Evolutionary conservation across 805 yeast genomes (phyloP), one percentile per base, ranked within the genome.

Genomic region (Ogataea nakhonphanomensis): DNA sequence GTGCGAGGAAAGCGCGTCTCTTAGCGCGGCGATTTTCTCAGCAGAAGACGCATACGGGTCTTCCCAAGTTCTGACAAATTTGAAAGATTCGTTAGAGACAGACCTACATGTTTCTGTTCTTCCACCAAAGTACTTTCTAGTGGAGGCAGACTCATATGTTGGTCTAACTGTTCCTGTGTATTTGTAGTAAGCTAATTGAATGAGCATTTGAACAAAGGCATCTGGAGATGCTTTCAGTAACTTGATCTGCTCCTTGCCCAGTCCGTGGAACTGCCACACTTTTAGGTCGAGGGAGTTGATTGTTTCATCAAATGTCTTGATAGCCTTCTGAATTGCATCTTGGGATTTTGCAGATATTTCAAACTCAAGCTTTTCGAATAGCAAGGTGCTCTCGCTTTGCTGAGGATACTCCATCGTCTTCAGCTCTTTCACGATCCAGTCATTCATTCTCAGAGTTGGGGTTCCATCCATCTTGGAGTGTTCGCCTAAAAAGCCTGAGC

Each of bases 391-490:
- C n/a, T 8, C 56, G 52, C 41, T 17, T 31, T 51, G 49, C 33
- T 49, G 51, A 2, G 37, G 35, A 11, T 41, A 10, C 2, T 35
- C 20, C 46, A 51, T 40, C 12, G 53, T 76, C 66, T 56, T 76
- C 60, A 90, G 64, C 51, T 78, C 74, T 38, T 71, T 71, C 48
- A 79, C 71, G 28, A 91, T 71, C 57, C 71, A 80, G 65, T 88
- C 88, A 63, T 91, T 91, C 67, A 91, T 68, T 49, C 88, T 80
- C 56, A 87, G 78, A 23, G 96, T 91, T 58, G 97, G 95, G 8
- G 96, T 87, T 47, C 98, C 99, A 64, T 91, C 99, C 98, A 91
- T 91, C 70, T 79, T 84, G 15, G 97, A 88, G 70, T 91, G 99
- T 69, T 91, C 99, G 47, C 95, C 97, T 58, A 89, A 66, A 69